Conservation (phyloP, 768 basidiomycete genomes). For the Pleurotus giganteus region DNA sequence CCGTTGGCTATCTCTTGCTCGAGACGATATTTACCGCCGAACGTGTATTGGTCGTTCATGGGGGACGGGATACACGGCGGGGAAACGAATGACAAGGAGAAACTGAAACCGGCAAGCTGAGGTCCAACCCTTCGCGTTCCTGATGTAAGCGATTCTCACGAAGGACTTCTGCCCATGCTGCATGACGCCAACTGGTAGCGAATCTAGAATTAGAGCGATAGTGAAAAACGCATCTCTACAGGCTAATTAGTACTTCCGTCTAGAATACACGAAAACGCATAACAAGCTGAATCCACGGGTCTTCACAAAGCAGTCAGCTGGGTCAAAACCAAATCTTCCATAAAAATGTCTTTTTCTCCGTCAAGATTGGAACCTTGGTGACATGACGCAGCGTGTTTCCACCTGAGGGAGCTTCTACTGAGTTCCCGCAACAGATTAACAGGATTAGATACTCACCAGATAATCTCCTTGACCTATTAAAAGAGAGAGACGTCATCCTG, state of each 20-base stretch:
- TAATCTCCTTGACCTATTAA: slow-evolving; percentile 65
- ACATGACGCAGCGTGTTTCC: slow-evolving; percentile 82
- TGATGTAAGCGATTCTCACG: slow-evolving; percentile 9
- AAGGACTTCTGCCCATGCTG: background rate
- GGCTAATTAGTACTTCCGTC: background rate
- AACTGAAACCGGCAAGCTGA: background rate
- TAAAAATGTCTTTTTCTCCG: slow-evolving; percentile 58
- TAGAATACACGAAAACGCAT: background rate
- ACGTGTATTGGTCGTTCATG: slow-evolving; percentile 37
- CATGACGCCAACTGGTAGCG: background rate
- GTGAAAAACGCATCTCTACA: too few relatives aligned
- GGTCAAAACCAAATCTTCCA: slow-evolving; percentile 47
- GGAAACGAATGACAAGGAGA: background rate
- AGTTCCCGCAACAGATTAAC: background rate
- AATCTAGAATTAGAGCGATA: too few relatives aligned
- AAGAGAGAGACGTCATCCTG: background rate
- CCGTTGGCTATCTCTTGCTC: slow-evolving; percentile 82
- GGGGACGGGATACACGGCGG: slow-evolving; percentile 1
- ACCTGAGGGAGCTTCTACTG: slow-evolving; percentile 40
- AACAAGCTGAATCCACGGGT: background rate
- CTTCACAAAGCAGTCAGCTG: slow-evolving; percentile 9
- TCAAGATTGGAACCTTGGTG: slow-evolving; percentile 56
- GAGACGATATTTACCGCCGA: slow-evolving; percentile 75
- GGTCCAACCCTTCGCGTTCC: slow-evolving; percentile 3
- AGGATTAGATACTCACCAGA: slow-evolving; percentile 54